Evolutionary conservation across 306 rosid species (phyloP), one percentile per base, ranked within the genome.

Genomic region (Vachellia pachyceras): DNA sequence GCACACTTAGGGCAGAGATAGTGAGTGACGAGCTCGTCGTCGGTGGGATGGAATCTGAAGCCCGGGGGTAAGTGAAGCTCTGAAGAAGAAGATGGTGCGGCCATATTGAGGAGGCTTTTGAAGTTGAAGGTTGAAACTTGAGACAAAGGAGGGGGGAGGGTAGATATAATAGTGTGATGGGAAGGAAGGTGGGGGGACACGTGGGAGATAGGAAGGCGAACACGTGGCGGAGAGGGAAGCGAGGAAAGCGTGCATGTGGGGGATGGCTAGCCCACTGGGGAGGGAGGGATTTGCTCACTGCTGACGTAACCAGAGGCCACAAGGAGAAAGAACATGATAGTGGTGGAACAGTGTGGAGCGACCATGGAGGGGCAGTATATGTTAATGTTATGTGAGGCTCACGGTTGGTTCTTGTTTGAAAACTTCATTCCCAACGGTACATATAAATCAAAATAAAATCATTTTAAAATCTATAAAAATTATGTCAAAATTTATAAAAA

Each of bases 41-140:
- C 96, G 23, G 97, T 93, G 0, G 96, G 96, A 47, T 93, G 97
- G 76, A 93, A 93, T 77, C 96, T 54, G 85, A 93, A 91, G 7
- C 97, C 96, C 0, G 94, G 92, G 6, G 96, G 94, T 4, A 91
- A 65, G 50, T 85, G 85, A 44, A 92, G 82, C 17, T 86, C 82
- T 18, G 65, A 4, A 10, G 65, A 0, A 3, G 54, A 47, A 13
- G 18, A 46, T 13, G 52, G 3, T 3, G 54, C 5, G 6, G 85
- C 10, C 18, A 47, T 47, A 15, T 65, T 89, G 88, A 94, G n/a
- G 2, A n/a, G n/a, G n/a, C n/a, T 42, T 0, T 20, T 1, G 8
- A 83, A 84, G 76, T 89, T 90, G 95, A 92, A 92, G 90, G n/a
- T n/a, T n/a, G n/a, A n/a, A n/a, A n/a, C n/a, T 85, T 86, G 13